Conservation (phyloP, 108 stramenopile genomes). For the Cyclotella cryptica region DNA sequence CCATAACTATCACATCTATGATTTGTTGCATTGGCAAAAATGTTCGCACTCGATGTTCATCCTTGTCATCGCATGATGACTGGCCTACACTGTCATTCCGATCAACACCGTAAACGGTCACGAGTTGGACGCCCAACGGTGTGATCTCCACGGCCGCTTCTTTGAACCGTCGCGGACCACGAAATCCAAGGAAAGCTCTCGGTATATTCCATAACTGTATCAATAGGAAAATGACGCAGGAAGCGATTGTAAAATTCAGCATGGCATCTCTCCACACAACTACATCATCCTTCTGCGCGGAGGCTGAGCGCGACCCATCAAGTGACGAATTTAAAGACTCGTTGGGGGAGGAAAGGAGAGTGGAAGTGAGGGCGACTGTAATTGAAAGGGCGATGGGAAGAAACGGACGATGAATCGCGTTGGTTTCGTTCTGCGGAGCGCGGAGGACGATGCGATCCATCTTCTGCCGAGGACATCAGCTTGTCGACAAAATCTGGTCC, state of each 20-base stretch:
- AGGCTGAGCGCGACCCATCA: neutral
- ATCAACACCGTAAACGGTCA: slow-evolving; percentile 16
- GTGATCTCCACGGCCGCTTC: slow-evolving; percentile 43
- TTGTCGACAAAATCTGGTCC: no score
- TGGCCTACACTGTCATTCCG: neutral
- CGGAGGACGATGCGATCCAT: slow-evolving; percentile 32
- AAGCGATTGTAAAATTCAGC: neutral
- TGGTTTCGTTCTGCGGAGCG: neutral
- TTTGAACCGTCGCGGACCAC: slow-evolving; percentile 2
- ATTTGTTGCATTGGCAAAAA: slow-evolving; percentile 46
- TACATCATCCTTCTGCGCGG: no score
- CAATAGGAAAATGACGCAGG: neutral
- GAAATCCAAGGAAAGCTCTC: neutral
- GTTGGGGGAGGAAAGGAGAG: neutral
- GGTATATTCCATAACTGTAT: neutral
- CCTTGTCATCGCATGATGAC: neutral
- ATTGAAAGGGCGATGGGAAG: neutral
- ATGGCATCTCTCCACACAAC: neutral
- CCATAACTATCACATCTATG: slow-evolving; percentile 51
- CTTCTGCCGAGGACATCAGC: neutral
- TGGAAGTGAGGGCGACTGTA: neutral
- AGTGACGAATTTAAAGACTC: neutral
- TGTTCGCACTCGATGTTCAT: slow-evolving; percentile 1
- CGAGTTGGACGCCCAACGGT: slow-evolving; percentile 30
- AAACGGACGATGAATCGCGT: neutral